Percentiles rank a stretch among this genome's conserved stretches.
Conservation (phyloP, 495 filamentous ascomycete species). For the Eremomyces bilateralis region DNA sequence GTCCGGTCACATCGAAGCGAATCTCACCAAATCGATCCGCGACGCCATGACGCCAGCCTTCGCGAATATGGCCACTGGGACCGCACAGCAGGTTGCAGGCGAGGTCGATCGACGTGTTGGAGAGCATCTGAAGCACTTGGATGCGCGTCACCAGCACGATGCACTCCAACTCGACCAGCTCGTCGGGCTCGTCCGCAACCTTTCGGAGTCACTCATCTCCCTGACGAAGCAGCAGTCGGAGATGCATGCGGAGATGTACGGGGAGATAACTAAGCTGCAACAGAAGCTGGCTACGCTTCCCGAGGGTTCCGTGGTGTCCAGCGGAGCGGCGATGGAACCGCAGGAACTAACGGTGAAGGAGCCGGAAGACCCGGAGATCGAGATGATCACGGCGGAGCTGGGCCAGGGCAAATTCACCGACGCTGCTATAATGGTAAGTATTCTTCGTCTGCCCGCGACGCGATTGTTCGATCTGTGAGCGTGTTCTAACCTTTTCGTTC, state of each 20-base stretch:
- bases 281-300: neutral
- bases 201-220: conserved; percentile 49
- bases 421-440: conserved; percentile 37
- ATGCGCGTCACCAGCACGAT: conserved; percentile 32
- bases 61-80: conserved; percentile 32
- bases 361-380: conserved; percentile 42
- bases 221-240: conserved; percentile 44
- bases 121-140: conserved; percentile 25
- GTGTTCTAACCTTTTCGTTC: conserved; percentile 9
- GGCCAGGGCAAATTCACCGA: conserved; percentile 45
- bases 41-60: conserved; percentile 41
- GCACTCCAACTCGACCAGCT: conserved; percentile 66
- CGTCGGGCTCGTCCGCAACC: conserved; percentile 41
- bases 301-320: neutral
- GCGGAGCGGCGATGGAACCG: conserved; percentile 1
- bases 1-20: conserved; percentile 40
- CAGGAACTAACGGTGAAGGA: conserved; percentile 21
- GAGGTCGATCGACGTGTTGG: conserved; percentile 45
- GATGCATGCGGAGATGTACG: conserved; percentile 36
- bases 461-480: neutral
- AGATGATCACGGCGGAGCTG: conserved; percentile 43
- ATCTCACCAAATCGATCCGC: conserved; percentile 38
- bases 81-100: conserved; percentile 34
- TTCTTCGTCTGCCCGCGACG: neutral
- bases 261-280: conserved; percentile 28